A percentile compares a stretch with the other conserved stretches of the same genome.
Conservation (phyloP, 768 basidiomycete genomes). For the Rhodotorula babjevae region DNA sequence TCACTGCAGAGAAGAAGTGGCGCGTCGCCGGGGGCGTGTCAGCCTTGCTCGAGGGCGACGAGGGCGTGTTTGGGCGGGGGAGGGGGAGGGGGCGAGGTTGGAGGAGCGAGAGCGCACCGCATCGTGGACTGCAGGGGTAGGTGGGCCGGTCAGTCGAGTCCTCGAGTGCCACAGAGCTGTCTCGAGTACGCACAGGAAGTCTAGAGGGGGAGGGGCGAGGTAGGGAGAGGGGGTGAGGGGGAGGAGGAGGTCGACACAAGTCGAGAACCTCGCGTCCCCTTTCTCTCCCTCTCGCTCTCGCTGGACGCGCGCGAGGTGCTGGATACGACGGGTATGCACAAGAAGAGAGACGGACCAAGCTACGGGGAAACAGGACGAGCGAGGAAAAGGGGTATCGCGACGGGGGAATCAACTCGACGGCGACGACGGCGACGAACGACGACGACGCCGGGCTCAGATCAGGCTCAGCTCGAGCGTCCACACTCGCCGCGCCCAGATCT, state of each 20-base stretch:
- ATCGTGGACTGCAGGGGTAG: not conserved
- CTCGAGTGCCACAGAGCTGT: too few species aligned
- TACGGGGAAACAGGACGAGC: too few species aligned
- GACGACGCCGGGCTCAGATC: conserved; percentile 54
- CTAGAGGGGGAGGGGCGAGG: too few species aligned
- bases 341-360: too few species aligned
- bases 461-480: conserved; percentile 97
- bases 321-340: too few species aligned
- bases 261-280: too few species aligned
- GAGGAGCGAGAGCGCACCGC: not conserved
- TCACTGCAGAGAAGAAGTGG: conserved; percentile 50
- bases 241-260: too few species aligned
- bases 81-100: not conserved
- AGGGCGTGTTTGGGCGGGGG: not conserved
- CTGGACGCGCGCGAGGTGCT: too few species aligned
- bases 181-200: not conserved
- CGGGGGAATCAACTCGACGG: too few species aligned
- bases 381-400: not conserved
- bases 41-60: not conserved
- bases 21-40: not conserved
- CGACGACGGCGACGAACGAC: not conserved
- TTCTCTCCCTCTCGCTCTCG: too few species aligned
- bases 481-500: conserved; percentile 93
- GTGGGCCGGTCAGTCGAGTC: not conserved
- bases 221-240: too few species aligned